Conservation (phyloP, 2,329 filamentous ascomycete genomes). For the Esteya vermicola region DNA sequence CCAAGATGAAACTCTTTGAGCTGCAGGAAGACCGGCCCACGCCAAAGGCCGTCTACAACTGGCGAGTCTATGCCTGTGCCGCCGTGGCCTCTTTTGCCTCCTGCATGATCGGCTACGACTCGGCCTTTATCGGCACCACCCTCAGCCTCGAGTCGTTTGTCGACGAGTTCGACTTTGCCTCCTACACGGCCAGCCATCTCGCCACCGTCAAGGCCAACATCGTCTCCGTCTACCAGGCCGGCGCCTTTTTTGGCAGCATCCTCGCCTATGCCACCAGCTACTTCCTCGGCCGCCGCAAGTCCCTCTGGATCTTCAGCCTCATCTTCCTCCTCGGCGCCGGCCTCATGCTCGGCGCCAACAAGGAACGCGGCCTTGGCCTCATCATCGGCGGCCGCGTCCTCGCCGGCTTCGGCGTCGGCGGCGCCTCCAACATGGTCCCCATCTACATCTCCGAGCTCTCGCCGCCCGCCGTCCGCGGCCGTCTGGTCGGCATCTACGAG, state of each 20-base stretch:
- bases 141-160: slow-evolving; percentile 56
- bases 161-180: slow-evolving; percentile 49
- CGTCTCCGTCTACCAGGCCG: slow-evolving; percentile 69
- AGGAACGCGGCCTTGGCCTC: slow-evolving; percentile 45
- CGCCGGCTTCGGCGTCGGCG: slow-evolving; percentile 49
- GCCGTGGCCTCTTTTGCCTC: slow-evolving; percentile 40
- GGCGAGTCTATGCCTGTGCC: slow-evolving; percentile 42
- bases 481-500: slow-evolving; percentile 53
- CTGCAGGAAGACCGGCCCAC: slow-evolving; percentile 43
- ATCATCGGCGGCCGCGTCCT: slow-evolving; percentile 49
- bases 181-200: slow-evolving; percentile 30
- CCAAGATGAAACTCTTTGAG: slow-evolving; percentile 25
- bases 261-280: slow-evolving; percentile 52
- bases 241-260: slow-evolving; percentile 70
- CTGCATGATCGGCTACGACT: slow-evolving; percentile 49
- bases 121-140: slow-evolving; percentile 67
- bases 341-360: slow-evolving; percentile 55
- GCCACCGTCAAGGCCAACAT: slow-evolving; percentile 59
- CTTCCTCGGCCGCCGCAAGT: slow-evolving; percentile 52
- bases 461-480: slow-evolving; percentile 48
- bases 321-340: slow-evolving; percentile 59
- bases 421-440: slow-evolving; percentile 47
- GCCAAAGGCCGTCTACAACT: slow-evolving; percentile 44
- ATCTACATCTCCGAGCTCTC: slow-evolving; percentile 47
- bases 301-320: slow-evolving; percentile 43